These are phyloP conservation scores for Eustoma russellianum DNA, from an alignment of 257 asterid genomes.

Conservation along the genomic window DNA sequence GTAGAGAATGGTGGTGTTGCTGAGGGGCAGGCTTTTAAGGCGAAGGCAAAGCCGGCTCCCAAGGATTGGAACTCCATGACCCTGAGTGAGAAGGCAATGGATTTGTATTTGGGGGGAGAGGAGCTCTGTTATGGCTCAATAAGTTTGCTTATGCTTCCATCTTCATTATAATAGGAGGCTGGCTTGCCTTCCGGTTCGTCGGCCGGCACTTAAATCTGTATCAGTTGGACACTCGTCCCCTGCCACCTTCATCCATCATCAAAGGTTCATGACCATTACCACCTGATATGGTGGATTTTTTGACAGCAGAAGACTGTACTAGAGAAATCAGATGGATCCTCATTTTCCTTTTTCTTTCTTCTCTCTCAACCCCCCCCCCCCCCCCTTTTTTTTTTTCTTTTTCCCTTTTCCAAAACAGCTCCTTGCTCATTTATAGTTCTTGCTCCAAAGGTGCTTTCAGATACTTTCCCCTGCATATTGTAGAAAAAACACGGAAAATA, in stretches of 20 bases:
- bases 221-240: slow-evolving; percentile 78
- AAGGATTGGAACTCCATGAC: slow-evolving; percentile 87
- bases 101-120: slow-evolving; percentile 71
- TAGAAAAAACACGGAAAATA: too few species aligned
- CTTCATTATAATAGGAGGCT: slow-evolving; percentile 70
- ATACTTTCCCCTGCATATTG: too few species aligned
- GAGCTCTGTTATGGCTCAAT: slow-evolving; percentile 71
- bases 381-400: too few species aligned
- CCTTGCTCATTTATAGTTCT: too few species aligned
- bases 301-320: too few species aligned
- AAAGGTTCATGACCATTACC: slow-evolving; percentile 21
- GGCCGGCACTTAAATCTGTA: slow-evolving; percentile 70
- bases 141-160: slow-evolving; percentile 89
- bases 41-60: slow-evolving; percentile 22
- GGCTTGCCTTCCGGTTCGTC: slow-evolving; percentile 75
- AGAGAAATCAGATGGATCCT: too few species aligned
- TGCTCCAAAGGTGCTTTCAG: too few species aligned
- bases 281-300: too few species aligned
- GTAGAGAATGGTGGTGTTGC: slow-evolving; percentile 7
- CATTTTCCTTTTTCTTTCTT: too few species aligned
- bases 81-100: slow-evolving; percentile 56
- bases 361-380: too few species aligned
- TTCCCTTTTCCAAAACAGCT: too few species aligned
- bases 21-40: slow-evolving; percentile 14
- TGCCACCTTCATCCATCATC: slow-evolving; percentile 52